Evolutionary conservation across 2,329 filamentous ascomycete species (phyloP).

Genomic region (Penicillium corylophilum): DNA sequence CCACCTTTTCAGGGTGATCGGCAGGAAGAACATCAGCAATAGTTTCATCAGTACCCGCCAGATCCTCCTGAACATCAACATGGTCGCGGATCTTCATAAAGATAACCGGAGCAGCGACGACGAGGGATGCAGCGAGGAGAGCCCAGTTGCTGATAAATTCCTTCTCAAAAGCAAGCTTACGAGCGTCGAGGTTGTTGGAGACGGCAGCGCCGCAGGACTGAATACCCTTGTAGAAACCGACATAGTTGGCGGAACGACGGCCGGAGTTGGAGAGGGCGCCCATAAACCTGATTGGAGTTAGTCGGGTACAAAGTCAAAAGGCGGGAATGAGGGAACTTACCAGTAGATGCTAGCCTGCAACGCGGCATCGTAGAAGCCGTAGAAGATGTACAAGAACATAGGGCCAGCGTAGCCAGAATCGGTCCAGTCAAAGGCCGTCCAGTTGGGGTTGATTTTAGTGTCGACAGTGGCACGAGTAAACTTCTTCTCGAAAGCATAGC

Average conservation of each 20-base stretch:
- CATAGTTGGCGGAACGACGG: constrained; percentile 85
- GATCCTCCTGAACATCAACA: constrained; percentile 8
- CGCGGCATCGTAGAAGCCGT: constrained; percentile 78
- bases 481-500: constrained; percentile 68
- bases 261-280: constrained; percentile 85
- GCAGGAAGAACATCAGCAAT: constrained; percentile 11
- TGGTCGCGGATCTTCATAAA: constrained; percentile 11
- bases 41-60: constrained; percentile 11
- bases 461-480: constrained; percentile 49
- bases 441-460: neutral
- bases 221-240: constrained; percentile 82
- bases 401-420: constrained; percentile 67
- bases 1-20: constrained; percentile 8
- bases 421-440: constrained; percentile 58
- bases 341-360: constrained; percentile 90
- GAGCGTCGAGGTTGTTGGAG: constrained; percentile 14
- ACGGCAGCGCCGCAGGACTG: constrained; percentile 75
- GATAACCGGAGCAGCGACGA: constrained; percentile 11
- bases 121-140: constrained; percentile 3
- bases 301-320: neutral
- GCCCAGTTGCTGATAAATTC: constrained; percentile 11
- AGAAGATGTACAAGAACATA: constrained; percentile 85
- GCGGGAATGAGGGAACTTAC: constrained; percentile 43
- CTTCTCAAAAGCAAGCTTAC: constrained; percentile 3
- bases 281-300: constrained; percentile 64